phyloP scores from a whole-genome alignment of 345 rosid genomes.

The Brassica incana region DNA sequence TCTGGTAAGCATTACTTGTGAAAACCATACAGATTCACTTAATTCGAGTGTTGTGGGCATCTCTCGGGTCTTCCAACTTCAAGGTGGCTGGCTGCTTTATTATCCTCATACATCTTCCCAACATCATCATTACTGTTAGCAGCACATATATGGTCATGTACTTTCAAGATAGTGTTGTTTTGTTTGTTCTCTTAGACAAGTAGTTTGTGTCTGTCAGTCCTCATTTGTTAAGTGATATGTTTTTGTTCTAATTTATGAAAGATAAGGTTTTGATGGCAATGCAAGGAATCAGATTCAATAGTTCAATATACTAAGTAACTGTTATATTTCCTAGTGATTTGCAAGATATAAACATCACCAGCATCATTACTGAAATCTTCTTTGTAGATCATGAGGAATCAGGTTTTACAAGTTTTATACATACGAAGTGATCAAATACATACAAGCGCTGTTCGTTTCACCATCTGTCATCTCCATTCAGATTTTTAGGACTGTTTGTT shows the following conservation, averaged over 20 bases:
- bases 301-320: not conserved
- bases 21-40: no score
- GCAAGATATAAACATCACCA: not conserved
- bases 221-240: not conserved
- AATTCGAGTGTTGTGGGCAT: conserved; percentile 12
- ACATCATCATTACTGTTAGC: not conserved
- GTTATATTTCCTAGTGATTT: not conserved
- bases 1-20: not conserved
- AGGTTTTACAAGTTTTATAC: no score
- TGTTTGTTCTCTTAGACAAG: not conserved
- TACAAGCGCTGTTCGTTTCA: no score
- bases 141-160: not conserved
- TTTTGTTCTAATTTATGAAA: not conserved
- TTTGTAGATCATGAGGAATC: not conserved
- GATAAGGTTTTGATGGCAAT: not conserved
- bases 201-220: conserved; percentile 17
- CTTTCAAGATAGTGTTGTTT: not conserved
- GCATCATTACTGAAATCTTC: not conserved
- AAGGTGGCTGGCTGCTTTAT: not conserved
- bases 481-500: no score
- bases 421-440: not conserved
- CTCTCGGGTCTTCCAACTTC: conserved; percentile 9
- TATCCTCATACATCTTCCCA: not conserved
- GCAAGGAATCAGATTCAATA: not conserved
- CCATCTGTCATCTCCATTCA: no score